phyloP scores from a whole-genome alignment of 495 filamentous ascomycete species.

The Haplographium delicatum region DNA sequence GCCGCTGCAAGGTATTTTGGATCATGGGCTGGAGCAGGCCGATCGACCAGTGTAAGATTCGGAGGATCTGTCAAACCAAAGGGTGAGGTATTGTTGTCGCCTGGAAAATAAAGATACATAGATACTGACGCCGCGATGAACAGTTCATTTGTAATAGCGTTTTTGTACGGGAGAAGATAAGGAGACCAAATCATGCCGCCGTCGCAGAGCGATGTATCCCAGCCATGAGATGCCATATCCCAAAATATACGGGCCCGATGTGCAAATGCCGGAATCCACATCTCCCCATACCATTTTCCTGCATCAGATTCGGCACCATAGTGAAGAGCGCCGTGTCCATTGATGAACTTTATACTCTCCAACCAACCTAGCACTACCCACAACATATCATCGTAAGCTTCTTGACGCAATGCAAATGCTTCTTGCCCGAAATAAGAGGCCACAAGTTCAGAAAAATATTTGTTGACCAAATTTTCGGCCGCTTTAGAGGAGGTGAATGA shows the following conservation, averaged over 20 bases:
- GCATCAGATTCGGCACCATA: neutral
- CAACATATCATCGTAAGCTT: conserved; percentile 94
- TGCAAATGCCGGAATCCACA: conserved; percentile 75
- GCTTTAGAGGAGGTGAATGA: conserved; percentile 35
- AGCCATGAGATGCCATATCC: conserved; percentile 70
- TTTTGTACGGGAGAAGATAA: conserved; percentile 80
- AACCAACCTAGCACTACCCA: conserved; percentile 96
- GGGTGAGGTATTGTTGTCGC: conserved; percentile 66
- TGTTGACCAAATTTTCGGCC: conserved; percentile 70
- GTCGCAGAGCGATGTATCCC: conserved; percentile 75
- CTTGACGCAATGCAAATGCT: conserved; percentile 62
- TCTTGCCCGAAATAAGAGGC: conserved; percentile 87
- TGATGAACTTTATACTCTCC: conserved; percentile 71
- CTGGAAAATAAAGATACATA: conserved; percentile 91
- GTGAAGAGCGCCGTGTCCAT: conserved; percentile 41
- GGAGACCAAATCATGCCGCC: conserved; percentile 96
- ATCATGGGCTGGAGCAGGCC: conserved; percentile 44
- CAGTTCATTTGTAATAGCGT: conserved; percentile 94
- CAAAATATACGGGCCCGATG: conserved; percentile 89
- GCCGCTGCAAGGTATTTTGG: conserved; percentile 64
- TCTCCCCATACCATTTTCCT: conserved; percentile 62
- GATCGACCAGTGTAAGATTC: neutral
- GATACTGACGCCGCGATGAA: conserved; percentile 76
- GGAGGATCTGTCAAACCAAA: conserved; percentile 34
- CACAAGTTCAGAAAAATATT: conserved; percentile 71